Conservation (phyloP, 768 basidiomycete genomes). For the Termitomyces sp. region DNA sequence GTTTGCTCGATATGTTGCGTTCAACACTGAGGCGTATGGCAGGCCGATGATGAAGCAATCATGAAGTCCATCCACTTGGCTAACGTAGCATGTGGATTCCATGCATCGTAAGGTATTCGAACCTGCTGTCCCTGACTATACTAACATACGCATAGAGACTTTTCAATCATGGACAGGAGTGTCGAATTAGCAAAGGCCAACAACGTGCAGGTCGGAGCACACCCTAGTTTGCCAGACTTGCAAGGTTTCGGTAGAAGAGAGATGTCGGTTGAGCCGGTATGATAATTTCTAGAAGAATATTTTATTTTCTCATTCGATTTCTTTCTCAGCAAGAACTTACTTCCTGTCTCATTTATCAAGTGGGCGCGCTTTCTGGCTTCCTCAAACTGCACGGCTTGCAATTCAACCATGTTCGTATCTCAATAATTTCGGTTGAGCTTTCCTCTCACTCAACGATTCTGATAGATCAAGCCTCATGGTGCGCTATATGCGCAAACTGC, state of each 20-base stretch:
- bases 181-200: slow-evolving; percentile 55
- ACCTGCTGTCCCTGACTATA: too few species aligned
- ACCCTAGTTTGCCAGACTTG: slow-evolving; percentile 62
- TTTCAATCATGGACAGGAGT: slow-evolving; percentile 64
- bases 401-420: slow-evolving; percentile 48
- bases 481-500: slow-evolving; percentile 61
- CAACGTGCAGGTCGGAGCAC: slow-evolving; percentile 61
- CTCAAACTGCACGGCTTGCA: slow-evolving; percentile 49
- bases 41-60: slow-evolving; percentile 53
- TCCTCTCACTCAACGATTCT: neutral
- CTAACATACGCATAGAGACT: slow-evolving; percentile 39
- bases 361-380: slow-evolving; percentile 64
- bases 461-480: slow-evolving; percentile 60
- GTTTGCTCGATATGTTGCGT: neutral
- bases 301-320: neutral
- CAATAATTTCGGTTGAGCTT: slow-evolving; percentile 13
- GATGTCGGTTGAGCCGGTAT: slow-evolving; percentile 59
- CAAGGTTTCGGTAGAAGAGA: slow-evolving; percentile 69
- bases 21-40: neutral
- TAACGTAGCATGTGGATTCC: slow-evolving; percentile 69
- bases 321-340: slow-evolving; percentile 48
- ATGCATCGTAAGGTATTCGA: slow-evolving; percentile 47
- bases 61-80: slow-evolving; percentile 60
- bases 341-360: slow-evolving; percentile 62
- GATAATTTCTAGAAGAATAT: slow-evolving; percentile 8